A percentile compares a stretch with the other conserved stretches of the same genome.
Evolutionary conservation across 352 stramenopile species (phyloP).

Genomic region (Elongisporangium anandrum): DNA sequence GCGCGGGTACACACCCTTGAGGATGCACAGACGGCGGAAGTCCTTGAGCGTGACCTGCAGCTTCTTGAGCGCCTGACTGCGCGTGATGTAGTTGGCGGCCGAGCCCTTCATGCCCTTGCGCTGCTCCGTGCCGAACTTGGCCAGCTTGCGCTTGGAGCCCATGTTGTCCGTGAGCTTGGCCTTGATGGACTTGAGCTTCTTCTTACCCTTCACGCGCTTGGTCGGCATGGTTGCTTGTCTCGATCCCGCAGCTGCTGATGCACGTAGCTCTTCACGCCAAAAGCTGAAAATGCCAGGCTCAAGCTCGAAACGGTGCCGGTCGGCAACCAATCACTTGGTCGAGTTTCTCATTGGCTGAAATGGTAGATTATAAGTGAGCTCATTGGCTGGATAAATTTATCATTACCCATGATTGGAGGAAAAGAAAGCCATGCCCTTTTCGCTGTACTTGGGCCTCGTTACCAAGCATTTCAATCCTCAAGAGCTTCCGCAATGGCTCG

Average conservation of each 20-base stretch:
- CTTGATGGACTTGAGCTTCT: constrained; percentile 90
- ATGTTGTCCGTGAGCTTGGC: constrained; percentile 82
- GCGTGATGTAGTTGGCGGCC: constrained; percentile 95
- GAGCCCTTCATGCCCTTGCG: constrained; percentile 75
- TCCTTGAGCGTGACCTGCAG: constrained; percentile 97
- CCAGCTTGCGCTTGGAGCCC: constrained; percentile 74
- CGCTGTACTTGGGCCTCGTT: not conserved
- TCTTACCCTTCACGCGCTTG: constrained; percentile 87
- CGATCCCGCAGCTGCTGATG: not conserved
- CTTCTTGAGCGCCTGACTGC: constrained; percentile 92
- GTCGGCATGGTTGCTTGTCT: constrained; percentile 57
- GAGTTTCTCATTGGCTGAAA: constrained; percentile 19
- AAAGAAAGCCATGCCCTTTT: constrained; percentile 2
- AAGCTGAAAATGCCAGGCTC: not conserved
- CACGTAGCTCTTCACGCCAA: not conserved
- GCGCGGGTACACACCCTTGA: constrained; percentile 99
- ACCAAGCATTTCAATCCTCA: constrained; percentile 1
- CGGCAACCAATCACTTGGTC: constrained; percentile 28
- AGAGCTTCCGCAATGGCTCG: constrained; percentile 25
- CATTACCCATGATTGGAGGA: constrained; percentile 13
- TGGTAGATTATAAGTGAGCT: not conserved
- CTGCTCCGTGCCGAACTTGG: constrained; percentile 86
- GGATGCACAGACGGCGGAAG: constrained; percentile 98
- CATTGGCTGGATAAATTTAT: not conserved
- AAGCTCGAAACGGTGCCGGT: not conserved